phyloP scores from a whole-genome alignment of 2,329 filamentous ascomycete species.

The Penicillium polonicum region DNA sequence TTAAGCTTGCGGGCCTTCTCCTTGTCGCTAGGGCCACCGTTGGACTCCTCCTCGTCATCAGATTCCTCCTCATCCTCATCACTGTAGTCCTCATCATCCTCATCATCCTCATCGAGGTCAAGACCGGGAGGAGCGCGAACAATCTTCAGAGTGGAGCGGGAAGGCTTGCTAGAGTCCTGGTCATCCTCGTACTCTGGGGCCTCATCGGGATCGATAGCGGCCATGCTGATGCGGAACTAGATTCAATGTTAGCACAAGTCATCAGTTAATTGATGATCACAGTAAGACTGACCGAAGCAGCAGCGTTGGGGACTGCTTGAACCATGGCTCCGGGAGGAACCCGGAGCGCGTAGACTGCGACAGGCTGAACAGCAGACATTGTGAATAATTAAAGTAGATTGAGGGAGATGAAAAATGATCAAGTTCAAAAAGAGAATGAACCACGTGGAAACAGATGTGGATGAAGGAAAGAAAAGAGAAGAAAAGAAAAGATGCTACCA shows the following conservation, averaged over 20 bases:
- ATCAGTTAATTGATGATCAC: background rate
- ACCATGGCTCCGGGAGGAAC: slow-evolving; percentile 83
- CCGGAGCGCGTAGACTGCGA: slow-evolving; percentile 88
- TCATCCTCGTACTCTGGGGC: slow-evolving; percentile 65
- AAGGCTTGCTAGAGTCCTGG: slow-evolving; percentile 59
- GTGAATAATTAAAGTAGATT: slow-evolving; percentile 17
- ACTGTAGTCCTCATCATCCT: slow-evolving; percentile 55
- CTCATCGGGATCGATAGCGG: slow-evolving; percentile 88
- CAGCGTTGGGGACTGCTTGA: slow-evolving; percentile 73
- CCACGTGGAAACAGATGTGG: slow-evolving; percentile 23
- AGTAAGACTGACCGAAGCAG: slow-evolving; percentile 70
- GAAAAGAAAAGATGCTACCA: slow-evolving; percentile 25
- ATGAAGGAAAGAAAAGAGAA: slow-evolving; percentile 19
- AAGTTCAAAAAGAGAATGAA: slow-evolving; percentile 24
- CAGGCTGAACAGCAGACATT: slow-evolving; percentile 55
- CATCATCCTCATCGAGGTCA: slow-evolving; percentile 60
- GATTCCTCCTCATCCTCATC: slow-evolving; percentile 52
- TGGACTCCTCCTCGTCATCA: slow-evolving; percentile 73
- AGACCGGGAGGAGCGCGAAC: slow-evolving; percentile 67
- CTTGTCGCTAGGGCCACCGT: slow-evolving; percentile 89
- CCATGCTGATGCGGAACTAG: slow-evolving; percentile 97
- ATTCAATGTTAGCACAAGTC: slow-evolving; percentile 7
- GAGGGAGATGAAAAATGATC: slow-evolving; percentile 14
- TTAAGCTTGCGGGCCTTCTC: slow-evolving; percentile 84
- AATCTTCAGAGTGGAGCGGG: slow-evolving; percentile 86